phyloP scores from a whole-genome alignment of 2,329 filamentous ascomycete genomes.

The Xylogone sp. region DNA sequence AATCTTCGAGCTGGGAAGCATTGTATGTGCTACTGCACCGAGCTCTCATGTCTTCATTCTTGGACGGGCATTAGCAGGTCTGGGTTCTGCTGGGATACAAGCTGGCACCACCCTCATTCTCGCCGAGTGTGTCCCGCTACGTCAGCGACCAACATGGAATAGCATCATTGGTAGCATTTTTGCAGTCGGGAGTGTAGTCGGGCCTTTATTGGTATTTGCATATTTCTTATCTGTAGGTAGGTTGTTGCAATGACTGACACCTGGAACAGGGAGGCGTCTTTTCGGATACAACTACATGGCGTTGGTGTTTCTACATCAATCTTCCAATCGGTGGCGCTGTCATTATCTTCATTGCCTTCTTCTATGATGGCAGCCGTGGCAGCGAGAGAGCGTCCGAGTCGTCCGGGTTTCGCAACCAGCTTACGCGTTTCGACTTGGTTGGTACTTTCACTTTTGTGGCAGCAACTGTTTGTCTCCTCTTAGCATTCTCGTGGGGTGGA shows the following conservation, averaged over 20 bases:
- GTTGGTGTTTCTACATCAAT: conserved; percentile 27
- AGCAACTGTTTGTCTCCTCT: conserved; percentile 17
- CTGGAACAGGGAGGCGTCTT: conserved; percentile 34
- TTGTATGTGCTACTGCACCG: conserved; percentile 21
- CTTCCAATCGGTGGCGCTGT: conserved; percentile 25
- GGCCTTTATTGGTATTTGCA: conserved; percentile 18
- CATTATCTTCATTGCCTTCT: conserved; percentile 12
- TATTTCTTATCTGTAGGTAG: background rate
- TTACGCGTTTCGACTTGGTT: conserved; percentile 20
- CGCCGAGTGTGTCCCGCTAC: conserved; percentile 12
- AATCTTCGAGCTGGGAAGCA: conserved; percentile 24
- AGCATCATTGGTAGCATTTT: conserved; percentile 17
- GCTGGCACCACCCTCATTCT: conserved; percentile 21
- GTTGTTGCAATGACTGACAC: background rate
- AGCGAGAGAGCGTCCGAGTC: conserved; percentile 30
- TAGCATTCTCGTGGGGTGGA: conserved; percentile 20
- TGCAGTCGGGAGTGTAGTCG: conserved; percentile 20
- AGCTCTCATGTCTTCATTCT: conserved; percentile 22
- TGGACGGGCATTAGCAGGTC: conserved; percentile 21
- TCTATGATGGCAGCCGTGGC: conserved; percentile 9
- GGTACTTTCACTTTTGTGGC: conserved; percentile 19
- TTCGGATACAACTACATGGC: conserved; percentile 28
- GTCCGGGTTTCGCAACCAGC: background rate
- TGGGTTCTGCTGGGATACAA: conserved; percentile 20
- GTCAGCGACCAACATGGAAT: conserved; percentile 11